Evolutionary conservation across 768 basidiomycete genomes (phyloP).

Genomic region (Leccinum subgranulosum): DNA sequence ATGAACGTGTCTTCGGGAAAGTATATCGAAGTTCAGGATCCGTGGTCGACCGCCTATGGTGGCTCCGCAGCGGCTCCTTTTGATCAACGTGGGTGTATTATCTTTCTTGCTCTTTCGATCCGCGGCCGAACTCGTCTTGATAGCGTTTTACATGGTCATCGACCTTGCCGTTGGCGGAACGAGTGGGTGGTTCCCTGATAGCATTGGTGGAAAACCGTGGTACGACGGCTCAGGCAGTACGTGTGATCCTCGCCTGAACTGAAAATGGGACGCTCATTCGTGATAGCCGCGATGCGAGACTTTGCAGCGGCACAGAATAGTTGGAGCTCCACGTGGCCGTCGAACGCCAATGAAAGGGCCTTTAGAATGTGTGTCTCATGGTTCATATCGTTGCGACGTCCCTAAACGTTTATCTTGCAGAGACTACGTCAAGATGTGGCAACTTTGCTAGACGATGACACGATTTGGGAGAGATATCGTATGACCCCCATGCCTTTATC

Average conservation of each 20-base stretch:
- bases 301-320: conserved; percentile 57
- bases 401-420: conserved; percentile 7
- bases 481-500: neutral
- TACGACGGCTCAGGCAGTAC: conserved; percentile 53
- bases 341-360: conserved; percentile 54
- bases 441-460: conserved; percentile 19
- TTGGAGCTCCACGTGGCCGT: conserved; percentile 79
- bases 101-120: neutral
- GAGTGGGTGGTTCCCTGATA: conserved; percentile 47
- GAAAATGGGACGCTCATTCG: conserved; percentile 18
- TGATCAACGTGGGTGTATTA: conserved; percentile 29
- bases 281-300: conserved; percentile 62
- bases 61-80: conserved; percentile 45
- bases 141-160: conserved; percentile 79
- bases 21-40: conserved; percentile 42
- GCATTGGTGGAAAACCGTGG: conserved; percentile 62
- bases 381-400: neutral
- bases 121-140: neutral
- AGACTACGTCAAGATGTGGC: conserved; percentile 35
- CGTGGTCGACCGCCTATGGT: conserved; percentile 45
- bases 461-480: neutral
- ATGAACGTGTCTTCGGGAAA: conserved; percentile 38
- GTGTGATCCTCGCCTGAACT: conserved; percentile 18
- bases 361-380: conserved; percentile 55
- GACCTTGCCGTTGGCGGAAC: conserved; percentile 80